phyloP scores from a whole-genome alignment of 148 eudicot species.

The Arctostaphylos glauca region DNA sequence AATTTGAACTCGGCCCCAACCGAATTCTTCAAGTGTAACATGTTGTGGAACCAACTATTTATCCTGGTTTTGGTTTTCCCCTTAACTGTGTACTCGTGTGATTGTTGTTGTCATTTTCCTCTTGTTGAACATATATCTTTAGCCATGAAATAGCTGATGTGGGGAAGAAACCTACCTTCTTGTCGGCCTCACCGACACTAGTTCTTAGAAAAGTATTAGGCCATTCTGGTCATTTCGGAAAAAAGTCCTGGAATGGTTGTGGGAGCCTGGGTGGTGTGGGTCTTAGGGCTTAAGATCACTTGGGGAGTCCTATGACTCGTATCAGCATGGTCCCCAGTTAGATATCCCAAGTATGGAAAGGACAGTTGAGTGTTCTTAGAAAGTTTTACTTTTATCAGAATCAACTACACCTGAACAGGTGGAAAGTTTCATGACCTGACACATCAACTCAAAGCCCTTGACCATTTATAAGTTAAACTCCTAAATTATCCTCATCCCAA shows the following conservation, averaged over 20 bases:
- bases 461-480: neutral
- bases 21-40: neutral
- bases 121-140: constrained; percentile 1
- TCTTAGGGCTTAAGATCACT: neutral
- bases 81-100: constrained; percentile 15
- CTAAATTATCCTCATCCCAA: neutral
- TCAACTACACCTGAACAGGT: neutral
- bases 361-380: neutral
- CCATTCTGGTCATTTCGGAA: constrained; percentile 19
- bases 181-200: constrained; percentile 32
- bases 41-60: too few relatives aligned
- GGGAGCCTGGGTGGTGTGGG: neutral
- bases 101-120: constrained; percentile 28
- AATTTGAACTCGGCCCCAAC: constrained; percentile 1
- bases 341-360: neutral
- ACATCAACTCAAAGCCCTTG: neutral
- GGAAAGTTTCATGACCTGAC: neutral
- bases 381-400: neutral
- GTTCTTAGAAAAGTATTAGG: constrained; percentile 15
- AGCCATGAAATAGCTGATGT: constrained; percentile 3
- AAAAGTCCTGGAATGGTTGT: neutral
- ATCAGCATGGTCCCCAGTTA: neutral
- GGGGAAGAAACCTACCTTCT: constrained; percentile 6
- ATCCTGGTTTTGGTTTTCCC: too few relatives aligned
- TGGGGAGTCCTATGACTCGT: neutral